Evolutionary conservation across 2,329 filamentous ascomycete genomes (phyloP), one percentile per base, ranked within the genome.

Genomic region (Sporothrix sp.): DNA sequence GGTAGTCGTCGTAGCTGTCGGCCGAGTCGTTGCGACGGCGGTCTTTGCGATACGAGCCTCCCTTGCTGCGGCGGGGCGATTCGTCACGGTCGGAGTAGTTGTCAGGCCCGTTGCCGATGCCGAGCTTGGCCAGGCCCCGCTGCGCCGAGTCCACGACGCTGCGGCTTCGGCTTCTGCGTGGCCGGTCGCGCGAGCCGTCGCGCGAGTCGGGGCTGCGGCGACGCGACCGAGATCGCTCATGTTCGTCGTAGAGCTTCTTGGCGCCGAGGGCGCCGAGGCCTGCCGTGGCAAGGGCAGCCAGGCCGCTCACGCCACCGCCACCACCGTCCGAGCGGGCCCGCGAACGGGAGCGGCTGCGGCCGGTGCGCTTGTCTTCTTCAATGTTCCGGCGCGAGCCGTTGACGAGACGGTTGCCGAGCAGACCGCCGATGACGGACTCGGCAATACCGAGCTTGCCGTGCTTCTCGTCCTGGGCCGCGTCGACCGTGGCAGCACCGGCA

Each of bases 351-450:
- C 81, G 80, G 57, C 84, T 87, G 42, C 83, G 75, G 14, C 79
- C 78, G 0, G 74, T 79, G 40, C 65, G 66, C 54, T 67, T 69
- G 65, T 76, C 82, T 70, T 74, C 79, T 61, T 74, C 81, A 63
- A 80, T 84, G 62, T 76, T 79, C 65, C 73, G 79, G 68, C 74
- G 76, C 43, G 85, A 80, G 18, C 90, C 90, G 62, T 95, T 90
- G 64, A 95, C 79, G 54, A 95, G 71, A 50, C 87, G 84, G 67
- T 89, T 95, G 39, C 87, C 85, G 28, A 91, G 80, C 40, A 96
- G 76, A 66, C 91, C 91, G 61, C 89, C 90, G 53, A 96, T 78
- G 50, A 94, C 89, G 33, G 90, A 87, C 65, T 95, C 87, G 36
- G 89, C 74, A 51, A 95, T 76, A 60, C 93, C 85, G 43, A 87